Base-by-base conservation (phyloP, 75 land plant genomes). In the Pinus taeda region DNA sequence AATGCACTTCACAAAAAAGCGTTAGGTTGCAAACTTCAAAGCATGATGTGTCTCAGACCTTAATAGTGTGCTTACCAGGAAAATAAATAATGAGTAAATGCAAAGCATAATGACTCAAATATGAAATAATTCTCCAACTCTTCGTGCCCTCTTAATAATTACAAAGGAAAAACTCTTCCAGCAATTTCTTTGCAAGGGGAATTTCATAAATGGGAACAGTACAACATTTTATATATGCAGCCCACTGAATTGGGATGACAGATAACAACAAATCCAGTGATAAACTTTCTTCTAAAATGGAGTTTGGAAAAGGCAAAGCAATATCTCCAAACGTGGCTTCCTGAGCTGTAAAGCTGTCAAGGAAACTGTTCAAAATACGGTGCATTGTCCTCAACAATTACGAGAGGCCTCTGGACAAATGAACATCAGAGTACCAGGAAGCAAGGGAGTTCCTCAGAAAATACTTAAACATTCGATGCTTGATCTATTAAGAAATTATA, bases 351-450 rank as follows among this genome's bases (percentile, higher is more conserved):
- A 42, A 39, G 72, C 55, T 69, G 22, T 24, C 53, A 42, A 69
- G 45, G 53, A 5, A 69, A 14, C 0, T 20, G 9, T 39, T 45
- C 49, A 18, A 42, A 42, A 42, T 22, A n/a, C 12, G 49, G 49
- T 42, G 55, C n/a, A 69, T 69, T 69, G 53, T 39, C 20, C 42
- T 69, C 72, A 69, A n/a, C 55, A 9, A 49, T 49, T 69, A 42
- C 18, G 49, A n/a, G n/a, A 45, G 42, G 18, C 36, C 42, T 18
- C 71, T 36, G n/a, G 9, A 30, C 71, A 36, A 33, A 11, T 42
- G 20, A 37, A 33, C 18, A 37, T 42, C 12, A 49, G 11, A 49
- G 53, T 49, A 49, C 53, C 53, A 8, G 53, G 53, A 49, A 8
- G 11, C 9, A 8, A 49, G 53, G 53, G 53, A 37, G 17, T 33